Conservation (phyloP, 2,329 filamentous ascomycete species). For the Talaromyces islandicus region DNA sequence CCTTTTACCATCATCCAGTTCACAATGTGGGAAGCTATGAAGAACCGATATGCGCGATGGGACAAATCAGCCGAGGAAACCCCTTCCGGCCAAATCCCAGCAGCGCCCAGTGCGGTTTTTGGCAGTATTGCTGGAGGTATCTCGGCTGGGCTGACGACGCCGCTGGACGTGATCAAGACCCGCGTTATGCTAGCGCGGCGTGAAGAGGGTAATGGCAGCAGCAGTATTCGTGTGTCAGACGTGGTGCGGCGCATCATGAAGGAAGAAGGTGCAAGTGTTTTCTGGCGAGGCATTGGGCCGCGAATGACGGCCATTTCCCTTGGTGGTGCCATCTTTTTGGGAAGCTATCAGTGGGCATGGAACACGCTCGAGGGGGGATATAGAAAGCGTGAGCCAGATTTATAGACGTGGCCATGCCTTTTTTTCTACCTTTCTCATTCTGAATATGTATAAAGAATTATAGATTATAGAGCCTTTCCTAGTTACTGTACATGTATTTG, state of each 20-base stretch:
- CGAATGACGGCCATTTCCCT: constrained; percentile 91
- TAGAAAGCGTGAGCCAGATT: neutral
- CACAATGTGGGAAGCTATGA: constrained; percentile 91
- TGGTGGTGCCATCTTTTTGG: constrained; percentile 89
- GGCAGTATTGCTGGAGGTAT: constrained; percentile 78
- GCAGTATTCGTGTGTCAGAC: constrained; percentile 28
- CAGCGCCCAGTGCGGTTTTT: constrained; percentile 74
- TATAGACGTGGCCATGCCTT: neutral
- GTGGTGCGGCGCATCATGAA: constrained; percentile 60
- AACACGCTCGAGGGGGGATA: constrained; percentile 58
- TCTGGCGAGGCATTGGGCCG: constrained; percentile 59
- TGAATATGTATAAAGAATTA: neutral
- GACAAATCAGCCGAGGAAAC: constrained; percentile 20
- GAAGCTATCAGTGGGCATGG: constrained; percentile 83
- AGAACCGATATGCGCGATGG: constrained; percentile 45
- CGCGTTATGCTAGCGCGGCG: constrained; percentile 80
- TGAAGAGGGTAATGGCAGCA: constrained; percentile 46
- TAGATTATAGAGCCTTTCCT: too few species aligned
- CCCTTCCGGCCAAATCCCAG: constrained; percentile 50
- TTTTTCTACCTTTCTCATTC: neutral
- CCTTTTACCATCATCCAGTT: constrained; percentile 98
- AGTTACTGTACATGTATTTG: neutral
- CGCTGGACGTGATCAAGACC: constrained; percentile 94
- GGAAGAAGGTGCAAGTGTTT: constrained; percentile 39
- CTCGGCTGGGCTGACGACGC: constrained; percentile 83